These are phyloP conservation scores for Voacanga thouarsii DNA, from an alignment of 257 asterid genomes.

Conservation along the genomic window DNA sequence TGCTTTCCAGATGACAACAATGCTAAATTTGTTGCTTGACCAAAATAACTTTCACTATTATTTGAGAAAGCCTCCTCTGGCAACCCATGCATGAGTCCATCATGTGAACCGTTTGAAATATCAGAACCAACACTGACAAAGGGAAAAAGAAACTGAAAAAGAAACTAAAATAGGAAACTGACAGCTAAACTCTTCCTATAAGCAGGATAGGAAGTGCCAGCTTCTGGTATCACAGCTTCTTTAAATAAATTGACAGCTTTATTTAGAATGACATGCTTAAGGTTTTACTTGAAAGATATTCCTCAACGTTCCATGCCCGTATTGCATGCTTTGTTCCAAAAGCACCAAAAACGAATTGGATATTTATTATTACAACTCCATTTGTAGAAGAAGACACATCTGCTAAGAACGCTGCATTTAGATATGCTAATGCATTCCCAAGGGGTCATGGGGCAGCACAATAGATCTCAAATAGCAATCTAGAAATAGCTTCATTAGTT, in stretches of 20 bases:
- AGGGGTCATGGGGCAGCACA: conserved; percentile 62
- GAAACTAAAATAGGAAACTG: conserved; percentile 52
- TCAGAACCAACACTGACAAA: conserved; percentile 15
- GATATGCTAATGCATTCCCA: conserved; percentile 64
- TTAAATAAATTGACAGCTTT: conserved; percentile 49
- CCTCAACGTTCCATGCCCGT: conserved; percentile 49
- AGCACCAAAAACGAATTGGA: conserved; percentile 52
- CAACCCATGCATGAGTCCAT: conserved; percentile 14
- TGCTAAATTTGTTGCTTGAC: conserved; percentile 17
- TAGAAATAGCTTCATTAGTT: conserved; percentile 22
- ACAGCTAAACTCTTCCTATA: conserved; percentile 55
- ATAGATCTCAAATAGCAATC: conserved; percentile 48
- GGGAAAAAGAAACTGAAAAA: conserved; percentile 48
- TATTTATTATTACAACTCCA: conserved; percentile 31
- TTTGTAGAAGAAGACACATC: conserved; percentile 33
- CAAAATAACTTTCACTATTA: conserved; percentile 6
- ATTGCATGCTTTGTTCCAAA: conserved; percentile 48
- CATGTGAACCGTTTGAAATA: conserved; percentile 14
- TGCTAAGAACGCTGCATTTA: conserved; percentile 60
- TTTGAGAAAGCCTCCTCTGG: conserved; percentile 19
- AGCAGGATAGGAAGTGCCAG: conserved; percentile 46
- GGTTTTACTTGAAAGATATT: conserved; percentile 35
- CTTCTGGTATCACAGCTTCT: conserved; percentile 43
- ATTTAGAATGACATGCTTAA: conserved; percentile 26
- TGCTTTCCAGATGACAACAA: conserved; percentile 58